Conservation (phyloP, 2,329 filamentous ascomycete genomes). For the Curvularia verruculosa region DNA sequence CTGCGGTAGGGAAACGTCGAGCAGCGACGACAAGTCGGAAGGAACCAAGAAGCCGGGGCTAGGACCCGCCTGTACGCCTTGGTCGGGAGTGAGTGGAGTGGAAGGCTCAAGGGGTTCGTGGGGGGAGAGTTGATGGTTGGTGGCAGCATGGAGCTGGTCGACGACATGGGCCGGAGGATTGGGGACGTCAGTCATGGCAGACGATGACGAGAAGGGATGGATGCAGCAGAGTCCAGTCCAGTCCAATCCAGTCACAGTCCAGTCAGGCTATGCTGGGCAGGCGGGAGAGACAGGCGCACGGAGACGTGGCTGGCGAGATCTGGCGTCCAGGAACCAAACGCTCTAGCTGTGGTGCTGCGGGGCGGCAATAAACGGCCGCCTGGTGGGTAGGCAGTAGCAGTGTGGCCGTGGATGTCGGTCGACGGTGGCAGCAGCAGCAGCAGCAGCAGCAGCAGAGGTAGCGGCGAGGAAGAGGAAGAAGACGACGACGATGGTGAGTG, state of each 20-base stretch:
- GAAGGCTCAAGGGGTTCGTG: slow-evolving; percentile 11
- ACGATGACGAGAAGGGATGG: slow-evolving; percentile 15
- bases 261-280: slow-evolving; percentile 21
- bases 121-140: neutral
- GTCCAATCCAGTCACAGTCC: neutral
- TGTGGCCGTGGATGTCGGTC: too few relatives aligned
- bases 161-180: slow-evolving; percentile 17
- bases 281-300: slow-evolving; percentile 24
- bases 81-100: slow-evolving; percentile 32
- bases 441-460: too few relatives aligned
- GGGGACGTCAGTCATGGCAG: slow-evolving; percentile 23
- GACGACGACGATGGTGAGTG: slow-evolving; percentile 2
- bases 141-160: slow-evolving; percentile 21
- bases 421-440: too few relatives aligned
- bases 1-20: slow-evolving; percentile 37
- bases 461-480: too few relatives aligned
- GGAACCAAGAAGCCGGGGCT: slow-evolving; percentile 22
- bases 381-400: too few relatives aligned
- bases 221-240: slow-evolving; percentile 13
- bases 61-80: slow-evolving; percentile 21
- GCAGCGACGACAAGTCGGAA: slow-evolving; percentile 28
- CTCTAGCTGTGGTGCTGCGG: slow-evolving; percentile 24
- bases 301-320: slow-evolving; percentile 36
- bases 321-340: slow-evolving; percentile 30
- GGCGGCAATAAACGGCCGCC: slow-evolving; percentile 22